These are phyloP conservation scores for Pontederia crassipes DNA, from an alignment of 176 grass and related monocot species.

Conservation along the genomic window DNA sequence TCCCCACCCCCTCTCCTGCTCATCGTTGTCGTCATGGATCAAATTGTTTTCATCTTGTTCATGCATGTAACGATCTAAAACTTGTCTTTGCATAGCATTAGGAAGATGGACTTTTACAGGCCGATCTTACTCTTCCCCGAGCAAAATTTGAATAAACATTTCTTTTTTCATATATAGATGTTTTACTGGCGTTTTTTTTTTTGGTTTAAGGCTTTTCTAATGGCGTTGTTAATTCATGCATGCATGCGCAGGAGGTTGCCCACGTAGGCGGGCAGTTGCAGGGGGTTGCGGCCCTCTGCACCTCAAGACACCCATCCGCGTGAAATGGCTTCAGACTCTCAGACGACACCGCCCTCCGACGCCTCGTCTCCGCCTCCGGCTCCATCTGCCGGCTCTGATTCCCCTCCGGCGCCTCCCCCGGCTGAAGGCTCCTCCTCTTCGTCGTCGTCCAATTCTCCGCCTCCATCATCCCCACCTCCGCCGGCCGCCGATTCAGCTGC, in stretches of 20 bases:
- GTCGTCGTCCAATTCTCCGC: background rate
- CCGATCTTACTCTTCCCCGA: too few relatives aligned
- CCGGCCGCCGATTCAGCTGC: background rate
- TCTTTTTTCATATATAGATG: too few relatives aligned
- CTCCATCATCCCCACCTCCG: background rate
- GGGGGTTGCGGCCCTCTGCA: conserved; percentile 32
- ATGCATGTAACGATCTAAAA: too few relatives aligned
- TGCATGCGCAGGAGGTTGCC: background rate
- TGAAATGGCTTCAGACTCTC: conserved; percentile 22
- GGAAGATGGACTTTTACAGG: too few relatives aligned
- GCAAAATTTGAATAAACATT: too few relatives aligned
- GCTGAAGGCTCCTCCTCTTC: background rate
- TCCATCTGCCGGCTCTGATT: too few relatives aligned
- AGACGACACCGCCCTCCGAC: background rate
- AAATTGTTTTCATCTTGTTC: too few relatives aligned
- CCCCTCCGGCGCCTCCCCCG: background rate
- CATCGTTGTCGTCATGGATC: too few relatives aligned
- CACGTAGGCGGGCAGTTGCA: background rate
- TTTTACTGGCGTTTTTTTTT: too few relatives aligned
- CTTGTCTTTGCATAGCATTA: too few relatives aligned
- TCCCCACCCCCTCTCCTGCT: too few relatives aligned
- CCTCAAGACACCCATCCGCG: conserved; percentile 17
- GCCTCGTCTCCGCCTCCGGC: background rate
- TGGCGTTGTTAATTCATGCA: background rate
- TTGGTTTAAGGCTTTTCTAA: background rate